These are phyloP conservation scores for Cryptococcus sp. DNA, from an alignment of 1,284 basidiomycete species.

Conservation along the genomic window DNA sequence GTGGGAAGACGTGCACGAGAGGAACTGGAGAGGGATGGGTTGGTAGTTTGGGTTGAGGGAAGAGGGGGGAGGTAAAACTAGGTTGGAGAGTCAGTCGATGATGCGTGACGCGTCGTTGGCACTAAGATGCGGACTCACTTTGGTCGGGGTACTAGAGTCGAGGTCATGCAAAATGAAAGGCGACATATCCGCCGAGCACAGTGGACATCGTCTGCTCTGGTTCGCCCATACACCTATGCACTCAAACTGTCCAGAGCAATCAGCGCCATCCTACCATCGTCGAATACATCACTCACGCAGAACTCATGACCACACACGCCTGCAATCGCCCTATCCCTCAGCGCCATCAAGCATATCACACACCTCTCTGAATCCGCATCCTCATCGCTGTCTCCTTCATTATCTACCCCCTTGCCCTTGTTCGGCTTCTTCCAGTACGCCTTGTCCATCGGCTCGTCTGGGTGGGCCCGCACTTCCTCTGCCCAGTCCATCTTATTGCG, in stretches of 20 bases:
- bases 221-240: conserved; percentile 80
- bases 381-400: background rate
- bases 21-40: conserved; percentile 18
- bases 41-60: conserved; percentile 29
- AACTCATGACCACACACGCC: conserved; percentile 77
- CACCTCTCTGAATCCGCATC: conserved; percentile 38
- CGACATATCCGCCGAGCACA: conserved; percentile 71
- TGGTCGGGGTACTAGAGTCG: conserved; percentile 36
- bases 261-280: conserved; percentile 3
- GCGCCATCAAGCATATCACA: conserved; percentile 69
- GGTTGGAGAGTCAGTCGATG: background rate
- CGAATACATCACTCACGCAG: conserved; percentile 51
- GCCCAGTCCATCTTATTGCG: conserved; percentile 40
- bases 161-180: conserved; percentile 72
- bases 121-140: conserved; percentile 29
- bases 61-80: conserved; percentile 70
- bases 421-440: conserved; percentile 4
- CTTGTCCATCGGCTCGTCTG: conserved; percentile 23
- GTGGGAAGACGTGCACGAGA: conserved; percentile 15
- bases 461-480: conserved; percentile 21
- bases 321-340: conserved; percentile 72
- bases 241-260: conserved; percentile 58
- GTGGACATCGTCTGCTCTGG: conserved; percentile 62
- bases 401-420: conserved; percentile 1
- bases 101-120: background rate